A percentile compares a stretch with the other conserved stretches of the same genome.
phyloP scores from a whole-genome alignment of 2,329 filamentous ascomycete genomes.

The Tolypocladium ovalisporum region DNA sequence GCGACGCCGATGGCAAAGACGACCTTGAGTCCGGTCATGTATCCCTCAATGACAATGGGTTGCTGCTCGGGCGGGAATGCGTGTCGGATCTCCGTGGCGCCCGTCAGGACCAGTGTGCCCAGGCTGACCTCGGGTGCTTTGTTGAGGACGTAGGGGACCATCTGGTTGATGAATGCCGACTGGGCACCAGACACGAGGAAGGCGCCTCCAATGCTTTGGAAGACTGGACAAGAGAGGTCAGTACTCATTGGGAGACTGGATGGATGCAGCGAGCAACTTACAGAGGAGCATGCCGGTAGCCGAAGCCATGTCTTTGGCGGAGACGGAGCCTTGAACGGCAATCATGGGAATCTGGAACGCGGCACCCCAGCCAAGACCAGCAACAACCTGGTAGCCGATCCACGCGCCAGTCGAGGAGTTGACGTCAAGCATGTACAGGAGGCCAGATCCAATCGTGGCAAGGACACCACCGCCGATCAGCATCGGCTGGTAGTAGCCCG shows the following conservation, averaged over 20 bases:
- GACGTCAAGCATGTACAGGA: background rate
- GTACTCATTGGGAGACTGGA: background rate
- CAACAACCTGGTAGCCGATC: background rate
- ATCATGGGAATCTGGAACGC: background rate
- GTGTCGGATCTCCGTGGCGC: slow-evolving; percentile 44
- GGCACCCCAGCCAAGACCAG: background rate
- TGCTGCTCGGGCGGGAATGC: slow-evolving; percentile 38
- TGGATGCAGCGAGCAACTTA: slow-evolving; percentile 11
- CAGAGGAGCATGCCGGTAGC: slow-evolving; percentile 36
- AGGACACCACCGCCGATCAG: slow-evolving; percentile 27
- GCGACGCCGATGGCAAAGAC: slow-evolving; percentile 46
- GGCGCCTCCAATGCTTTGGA: slow-evolving; percentile 39
- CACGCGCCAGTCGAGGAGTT: background rate
- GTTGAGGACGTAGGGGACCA: slow-evolving; percentile 22
- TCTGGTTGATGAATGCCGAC: slow-evolving; percentile 33
- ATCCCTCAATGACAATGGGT: slow-evolving; percentile 43
- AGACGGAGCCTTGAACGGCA: slow-evolving; percentile 14
- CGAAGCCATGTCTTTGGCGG: slow-evolving; percentile 30
- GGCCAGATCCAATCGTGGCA: background rate
- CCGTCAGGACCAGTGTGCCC: slow-evolving; percentile 25
- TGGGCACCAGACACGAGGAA: slow-evolving; percentile 38
- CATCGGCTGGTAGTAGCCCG: slow-evolving; percentile 26
- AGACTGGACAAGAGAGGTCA: slow-evolving; percentile 21
- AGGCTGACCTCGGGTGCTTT: slow-evolving; percentile 26
- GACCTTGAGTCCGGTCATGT: slow-evolving; percentile 54